Percentiles rank a stretch among this genome's conserved stretches.
Evolutionary conservation across 139 green algal genomes (phyloP).

Genomic region (Tetradesmus obliquus): DNA sequence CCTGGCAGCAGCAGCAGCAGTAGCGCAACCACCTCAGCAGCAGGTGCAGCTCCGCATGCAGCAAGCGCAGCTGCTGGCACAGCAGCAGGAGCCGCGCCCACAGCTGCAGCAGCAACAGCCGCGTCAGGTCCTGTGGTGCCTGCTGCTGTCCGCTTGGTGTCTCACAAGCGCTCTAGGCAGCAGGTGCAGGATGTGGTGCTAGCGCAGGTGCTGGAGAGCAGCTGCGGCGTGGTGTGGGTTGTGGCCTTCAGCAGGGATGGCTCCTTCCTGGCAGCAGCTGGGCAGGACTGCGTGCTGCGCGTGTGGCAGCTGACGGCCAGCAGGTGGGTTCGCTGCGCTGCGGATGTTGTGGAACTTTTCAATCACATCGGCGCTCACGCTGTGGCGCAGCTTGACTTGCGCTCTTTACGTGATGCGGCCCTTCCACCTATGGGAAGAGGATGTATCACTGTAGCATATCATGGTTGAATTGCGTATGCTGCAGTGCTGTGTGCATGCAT

Average conservation of each 20-base stretch:
- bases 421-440: not conserved
- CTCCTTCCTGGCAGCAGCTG: slow-evolving; percentile 84
- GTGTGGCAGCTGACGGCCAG: slow-evolving; percentile 76
- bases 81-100: not conserved
- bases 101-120: not conserved
- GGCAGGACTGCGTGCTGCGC: slow-evolving; percentile 85
- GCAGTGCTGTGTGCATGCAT: not conserved
- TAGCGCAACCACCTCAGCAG: slow-evolving; percentile 7
- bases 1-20: not conserved
- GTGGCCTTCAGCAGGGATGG: slow-evolving; percentile 80
- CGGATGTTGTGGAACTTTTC: not conserved
- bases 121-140: not conserved
- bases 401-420: too few species aligned
- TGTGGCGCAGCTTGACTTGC: not conserved
- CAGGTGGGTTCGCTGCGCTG: slow-evolving; percentile 37
- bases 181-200: slow-evolving; percentile 17
- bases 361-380: too few species aligned
- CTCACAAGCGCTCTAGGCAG: slow-evolving; percentile 33
- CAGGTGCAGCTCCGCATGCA: not conserved
- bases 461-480: too few species aligned
- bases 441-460: too few species aligned
- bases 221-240: slow-evolving; percentile 80
- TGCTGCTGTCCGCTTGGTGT: slow-evolving; percentile 17
- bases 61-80: not conserved
- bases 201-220: slow-evolving; percentile 35